phyloP scores from a whole-genome alignment of 768 basidiomycete genomes.

The Hericium rajendrae region DNA sequence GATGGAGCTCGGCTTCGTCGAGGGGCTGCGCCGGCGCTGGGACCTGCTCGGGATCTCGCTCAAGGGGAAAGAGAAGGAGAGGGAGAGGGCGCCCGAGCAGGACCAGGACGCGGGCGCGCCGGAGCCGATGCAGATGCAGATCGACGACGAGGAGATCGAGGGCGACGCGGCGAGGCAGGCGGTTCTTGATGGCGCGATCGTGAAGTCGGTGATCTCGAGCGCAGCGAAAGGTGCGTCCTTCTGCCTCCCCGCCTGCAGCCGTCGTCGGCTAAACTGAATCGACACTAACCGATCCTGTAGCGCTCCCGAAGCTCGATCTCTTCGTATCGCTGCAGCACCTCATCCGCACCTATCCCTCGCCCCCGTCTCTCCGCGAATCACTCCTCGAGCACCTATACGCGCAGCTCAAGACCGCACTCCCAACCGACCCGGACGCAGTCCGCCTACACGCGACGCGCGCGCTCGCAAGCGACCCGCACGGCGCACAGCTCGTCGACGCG shows the following conservation, averaged over 20 bases:
- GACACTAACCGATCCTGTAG: slow-evolving; percentile 18
- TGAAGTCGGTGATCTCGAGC: slow-evolving; percentile 63
- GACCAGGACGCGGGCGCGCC: slow-evolving; percentile 15
- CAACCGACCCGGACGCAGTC: slow-evolving; percentile 28
- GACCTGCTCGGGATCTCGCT: slow-evolving; percentile 57
- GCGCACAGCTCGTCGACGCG: slow-evolving; percentile 46
- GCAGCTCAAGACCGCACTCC: slow-evolving; percentile 28
- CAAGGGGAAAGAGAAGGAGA: slow-evolving; percentile 21
- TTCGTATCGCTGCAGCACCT: slow-evolving; percentile 34
- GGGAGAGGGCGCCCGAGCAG: slow-evolving; percentile 12
- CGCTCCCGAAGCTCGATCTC: slow-evolving; percentile 30
- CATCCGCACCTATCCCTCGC: slow-evolving; percentile 33
- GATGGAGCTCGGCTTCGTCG: slow-evolving; percentile 83
- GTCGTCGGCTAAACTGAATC: background rate
- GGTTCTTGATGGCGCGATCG: slow-evolving; percentile 73
- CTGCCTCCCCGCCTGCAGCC: background rate
- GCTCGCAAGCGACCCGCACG: slow-evolving; percentile 27
- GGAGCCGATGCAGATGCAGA: slow-evolving; percentile 9
- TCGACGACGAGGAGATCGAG: slow-evolving; percentile 14
- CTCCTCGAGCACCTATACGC: slow-evolving; percentile 37
- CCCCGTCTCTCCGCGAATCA: slow-evolving; percentile 26
- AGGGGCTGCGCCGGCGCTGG: slow-evolving; percentile 74
- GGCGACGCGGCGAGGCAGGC: slow-evolving; percentile 48
- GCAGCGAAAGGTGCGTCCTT: slow-evolving; percentile 56
- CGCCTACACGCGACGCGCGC: slow-evolving; percentile 29